Evolutionary conservation across 495 filamentous ascomycete genomes (phyloP).

Genomic region (Apodospora peruviana): DNA sequence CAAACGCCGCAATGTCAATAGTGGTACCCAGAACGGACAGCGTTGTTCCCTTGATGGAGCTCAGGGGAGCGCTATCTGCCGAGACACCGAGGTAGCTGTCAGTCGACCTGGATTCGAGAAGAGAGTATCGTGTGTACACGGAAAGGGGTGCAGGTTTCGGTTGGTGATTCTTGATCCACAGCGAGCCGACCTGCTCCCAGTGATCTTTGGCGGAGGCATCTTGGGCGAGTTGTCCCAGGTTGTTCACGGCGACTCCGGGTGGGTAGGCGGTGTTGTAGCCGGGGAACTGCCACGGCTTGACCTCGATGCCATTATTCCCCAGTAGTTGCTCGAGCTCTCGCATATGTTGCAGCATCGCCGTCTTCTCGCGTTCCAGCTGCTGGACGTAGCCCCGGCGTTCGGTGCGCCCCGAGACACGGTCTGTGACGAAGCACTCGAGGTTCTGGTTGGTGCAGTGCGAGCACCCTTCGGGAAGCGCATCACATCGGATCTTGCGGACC

Average conservation of each 20-base stretch:
- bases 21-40: conserved; percentile 70
- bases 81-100: conserved; percentile 72
- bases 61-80: conserved; percentile 58
- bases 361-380: conserved; percentile 54
- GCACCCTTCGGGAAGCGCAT: conserved; percentile 66
- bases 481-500: conserved; percentile 83
- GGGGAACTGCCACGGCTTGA: conserved; percentile 30
- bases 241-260: conserved; percentile 22
- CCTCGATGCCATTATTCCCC: conserved; percentile 30
- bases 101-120: conserved; percentile 38
- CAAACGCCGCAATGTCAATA: conserved; percentile 69
- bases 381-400: conserved; percentile 70
- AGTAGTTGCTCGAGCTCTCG: conserved; percentile 46
- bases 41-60: conserved; percentile 67
- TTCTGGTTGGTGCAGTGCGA: conserved; percentile 66
- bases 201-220: conserved; percentile 26
- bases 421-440: conserved; percentile 73
- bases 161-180: conserved; percentile 42
- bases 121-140: conserved; percentile 21
- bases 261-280: conserved; percentile 25
- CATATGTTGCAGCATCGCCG: conserved; percentile 44
- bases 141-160: conserved; percentile 4
- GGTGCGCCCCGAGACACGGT: conserved; percentile 79
- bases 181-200: conserved; percentile 42
- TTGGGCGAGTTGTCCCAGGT: conserved; percentile 20